Conservation (phyloP, 768 basidiomycete genomes). For the Austroboletus eburneus region DNA sequence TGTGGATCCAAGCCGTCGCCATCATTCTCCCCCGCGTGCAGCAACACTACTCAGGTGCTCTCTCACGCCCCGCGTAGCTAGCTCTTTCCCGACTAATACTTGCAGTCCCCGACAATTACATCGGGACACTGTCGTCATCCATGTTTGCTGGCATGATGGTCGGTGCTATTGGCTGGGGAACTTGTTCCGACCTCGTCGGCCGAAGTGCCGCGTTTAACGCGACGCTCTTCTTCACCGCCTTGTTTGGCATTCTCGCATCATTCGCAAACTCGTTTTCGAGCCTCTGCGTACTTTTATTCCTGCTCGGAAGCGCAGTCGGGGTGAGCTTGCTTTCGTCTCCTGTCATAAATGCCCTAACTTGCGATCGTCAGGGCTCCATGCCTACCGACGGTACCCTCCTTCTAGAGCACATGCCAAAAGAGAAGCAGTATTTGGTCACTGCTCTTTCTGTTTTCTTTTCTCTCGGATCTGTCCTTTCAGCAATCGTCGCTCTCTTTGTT, state of each 20-base stretch:
- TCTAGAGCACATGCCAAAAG: constrained; percentile 87
- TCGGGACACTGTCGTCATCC: constrained; percentile 79
- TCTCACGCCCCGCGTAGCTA: constrained; percentile 1
- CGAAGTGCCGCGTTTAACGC: constrained; percentile 88
- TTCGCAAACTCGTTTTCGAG: constrained; percentile 62
- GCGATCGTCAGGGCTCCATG: constrained; percentile 73
- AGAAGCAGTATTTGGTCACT: constrained; percentile 90
- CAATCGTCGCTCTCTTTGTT: constrained; percentile 72
- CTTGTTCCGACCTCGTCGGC: constrained; percentile 87
- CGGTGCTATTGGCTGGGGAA: constrained; percentile 88
- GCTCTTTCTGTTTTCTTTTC: constrained; percentile 95
- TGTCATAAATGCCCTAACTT: background rate
- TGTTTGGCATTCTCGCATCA: constrained; percentile 83
- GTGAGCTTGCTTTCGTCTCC: constrained; percentile 42
- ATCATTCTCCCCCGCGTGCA: constrained; percentile 97
- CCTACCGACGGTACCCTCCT: constrained; percentile 94
- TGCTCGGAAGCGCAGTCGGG: constrained; percentile 91
- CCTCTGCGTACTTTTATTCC: constrained; percentile 77
- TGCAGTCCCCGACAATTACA: constrained; percentile 67
- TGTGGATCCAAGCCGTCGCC: constrained; percentile 91
- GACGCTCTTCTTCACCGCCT: constrained; percentile 83
- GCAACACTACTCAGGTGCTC: constrained; percentile 72
- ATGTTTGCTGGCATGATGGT: constrained; percentile 99
- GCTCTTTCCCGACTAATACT: constrained; percentile 15
- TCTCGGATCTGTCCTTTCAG: constrained; percentile 82